A percentile compares a stretch with the other conserved stretches of the same genome.
Evolutionary conservation across 495 filamentous ascomycete species (phyloP).

Genomic region (Cryomyces antarcticus): DNA sequence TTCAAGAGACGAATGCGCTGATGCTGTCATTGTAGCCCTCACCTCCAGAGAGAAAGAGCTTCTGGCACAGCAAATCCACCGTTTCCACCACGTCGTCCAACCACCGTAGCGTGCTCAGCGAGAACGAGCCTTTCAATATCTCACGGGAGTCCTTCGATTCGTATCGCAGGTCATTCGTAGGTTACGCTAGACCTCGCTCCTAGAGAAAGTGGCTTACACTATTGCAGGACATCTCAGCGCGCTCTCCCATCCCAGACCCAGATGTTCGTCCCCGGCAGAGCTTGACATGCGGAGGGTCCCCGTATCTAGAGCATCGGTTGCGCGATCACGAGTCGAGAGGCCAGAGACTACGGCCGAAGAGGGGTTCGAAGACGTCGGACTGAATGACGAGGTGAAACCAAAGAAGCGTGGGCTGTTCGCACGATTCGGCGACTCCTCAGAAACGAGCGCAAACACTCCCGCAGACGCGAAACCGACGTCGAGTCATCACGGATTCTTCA

Average conservation of each 20-base stretch:
- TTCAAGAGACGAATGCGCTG: background rate
- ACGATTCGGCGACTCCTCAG: constrained; percentile 46
- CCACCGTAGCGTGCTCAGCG: constrained; percentile 37
- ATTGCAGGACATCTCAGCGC: constrained; percentile 73
- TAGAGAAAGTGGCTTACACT: background rate
- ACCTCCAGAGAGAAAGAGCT: constrained; percentile 55
- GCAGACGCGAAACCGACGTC: constrained; percentile 1
- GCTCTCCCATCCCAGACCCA: constrained; percentile 52
- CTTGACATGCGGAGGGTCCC: constrained; percentile 50
- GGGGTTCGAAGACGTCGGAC: constrained; percentile 74
- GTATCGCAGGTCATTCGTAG: constrained; percentile 86
- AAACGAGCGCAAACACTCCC: constrained; percentile 4
- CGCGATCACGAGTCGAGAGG: background rate
- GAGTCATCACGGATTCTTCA: constrained; percentile 6
- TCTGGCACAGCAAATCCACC: constrained; percentile 56
- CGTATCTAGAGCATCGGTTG: constrained; percentile 17
- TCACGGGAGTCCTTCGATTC: constrained; percentile 96
- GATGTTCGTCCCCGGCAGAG: constrained; percentile 43
- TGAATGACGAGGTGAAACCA: constrained; percentile 41
- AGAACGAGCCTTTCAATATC: constrained; percentile 89
- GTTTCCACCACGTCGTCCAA: constrained; percentile 47
- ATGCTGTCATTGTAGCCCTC: constrained; percentile 44
- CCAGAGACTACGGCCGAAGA: constrained; percentile 34
- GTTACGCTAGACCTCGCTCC: constrained; percentile 12
- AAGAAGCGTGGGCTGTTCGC: constrained; percentile 76